These are phyloP conservation scores for Fusarium sp. DNA, from an alignment of 2,329 filamentous ascomycete species.

Conservation along the genomic window DNA sequence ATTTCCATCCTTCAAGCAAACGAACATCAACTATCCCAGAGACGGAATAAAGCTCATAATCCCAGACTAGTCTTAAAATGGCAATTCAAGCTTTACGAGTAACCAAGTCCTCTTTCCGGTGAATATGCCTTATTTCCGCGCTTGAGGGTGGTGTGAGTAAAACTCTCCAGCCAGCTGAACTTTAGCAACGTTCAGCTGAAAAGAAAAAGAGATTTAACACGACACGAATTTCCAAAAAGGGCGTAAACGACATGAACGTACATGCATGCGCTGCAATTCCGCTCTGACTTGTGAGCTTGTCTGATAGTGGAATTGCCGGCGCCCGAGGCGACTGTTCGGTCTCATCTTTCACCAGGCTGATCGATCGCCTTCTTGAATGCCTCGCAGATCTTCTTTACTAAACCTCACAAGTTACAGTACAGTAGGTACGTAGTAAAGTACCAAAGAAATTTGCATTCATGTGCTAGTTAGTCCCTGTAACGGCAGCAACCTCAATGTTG, in stretches of 20 bases:
- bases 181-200: slow-evolving; percentile 36
- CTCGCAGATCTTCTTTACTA: slow-evolving; percentile 8
- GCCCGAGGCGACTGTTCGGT: slow-evolving; percentile 8
- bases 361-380: slow-evolving; percentile 5
- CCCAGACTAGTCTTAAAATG: not conserved
- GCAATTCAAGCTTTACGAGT: slow-evolving; percentile 4
- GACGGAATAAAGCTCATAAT: slow-evolving; percentile 9
- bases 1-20: not conserved
- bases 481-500: not conserved
- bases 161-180: slow-evolving; percentile 19
- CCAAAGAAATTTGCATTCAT: not conserved
- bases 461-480: not conserved
- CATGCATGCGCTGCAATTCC: slow-evolving; percentile 27
- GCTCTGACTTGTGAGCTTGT: slow-evolving; percentile 12
- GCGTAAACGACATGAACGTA: not conserved
- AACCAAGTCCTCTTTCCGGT: not conserved
- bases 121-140: not conserved
- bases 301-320: not conserved
- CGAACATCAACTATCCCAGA: slow-evolving; percentile 12
- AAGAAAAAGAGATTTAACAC: not conserved
- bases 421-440: no score
- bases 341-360: no score
- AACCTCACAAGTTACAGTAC: no score
- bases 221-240: slow-evolving; percentile 42
- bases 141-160: slow-evolving; percentile 11